Evolutionary conservation across 2,329 filamentous ascomycete species (phyloP).

Genomic region (Emmonsiellopsis sp.): DNA sequence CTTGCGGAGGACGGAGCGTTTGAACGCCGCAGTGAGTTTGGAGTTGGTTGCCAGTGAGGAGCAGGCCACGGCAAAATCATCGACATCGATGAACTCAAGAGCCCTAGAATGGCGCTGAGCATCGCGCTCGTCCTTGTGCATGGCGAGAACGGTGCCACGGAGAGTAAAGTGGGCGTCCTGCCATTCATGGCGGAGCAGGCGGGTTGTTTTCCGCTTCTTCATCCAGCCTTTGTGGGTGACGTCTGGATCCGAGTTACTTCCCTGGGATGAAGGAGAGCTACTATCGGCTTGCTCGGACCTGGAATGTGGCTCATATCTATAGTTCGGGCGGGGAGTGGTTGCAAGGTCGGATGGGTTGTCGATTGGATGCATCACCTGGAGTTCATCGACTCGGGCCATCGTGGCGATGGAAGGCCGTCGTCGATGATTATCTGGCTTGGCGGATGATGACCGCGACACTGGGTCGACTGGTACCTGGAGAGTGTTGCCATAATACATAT

Average conservation of each 20-base stretch:
- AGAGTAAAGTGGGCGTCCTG: constrained; percentile 85
- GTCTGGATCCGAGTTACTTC: constrained; percentile 26
- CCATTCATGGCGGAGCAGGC: constrained; percentile 87
- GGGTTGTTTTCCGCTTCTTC: constrained; percentile 87
- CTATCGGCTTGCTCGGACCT: constrained; percentile 7
- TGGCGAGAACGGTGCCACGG: constrained; percentile 56
- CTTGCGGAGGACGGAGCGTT: constrained; percentile 38
- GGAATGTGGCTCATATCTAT: constrained; percentile 10
- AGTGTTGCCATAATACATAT: constrained; percentile 68
- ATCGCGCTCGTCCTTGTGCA: constrained; percentile 23
- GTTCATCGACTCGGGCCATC: constrained; percentile 23
- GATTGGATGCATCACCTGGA: constrained; percentile 18
- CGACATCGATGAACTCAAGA: constrained; percentile 28
- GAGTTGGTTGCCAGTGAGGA: constrained; percentile 56
- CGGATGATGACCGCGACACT: constrained; percentile 37
- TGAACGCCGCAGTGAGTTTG: constrained; percentile 83
- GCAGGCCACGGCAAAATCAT: constrained; percentile 31
- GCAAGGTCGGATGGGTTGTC: constrained; percentile 23
- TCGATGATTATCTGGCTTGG: constrained; percentile 30
- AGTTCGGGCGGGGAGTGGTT: constrained; percentile 8
- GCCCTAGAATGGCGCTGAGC: constrained; percentile 17
- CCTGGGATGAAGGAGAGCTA: neutral
- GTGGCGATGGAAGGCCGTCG: constrained; percentile 17
- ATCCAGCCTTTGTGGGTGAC: constrained; percentile 75
- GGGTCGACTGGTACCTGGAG: constrained; percentile 30